A percentile compares a stretch with the other conserved stretches of the same genome.
These are phyloP conservation scores for Cocos nucifera DNA, from an alignment of 176 grass and related monocot genomes.

Conservation along the genomic window DNA sequence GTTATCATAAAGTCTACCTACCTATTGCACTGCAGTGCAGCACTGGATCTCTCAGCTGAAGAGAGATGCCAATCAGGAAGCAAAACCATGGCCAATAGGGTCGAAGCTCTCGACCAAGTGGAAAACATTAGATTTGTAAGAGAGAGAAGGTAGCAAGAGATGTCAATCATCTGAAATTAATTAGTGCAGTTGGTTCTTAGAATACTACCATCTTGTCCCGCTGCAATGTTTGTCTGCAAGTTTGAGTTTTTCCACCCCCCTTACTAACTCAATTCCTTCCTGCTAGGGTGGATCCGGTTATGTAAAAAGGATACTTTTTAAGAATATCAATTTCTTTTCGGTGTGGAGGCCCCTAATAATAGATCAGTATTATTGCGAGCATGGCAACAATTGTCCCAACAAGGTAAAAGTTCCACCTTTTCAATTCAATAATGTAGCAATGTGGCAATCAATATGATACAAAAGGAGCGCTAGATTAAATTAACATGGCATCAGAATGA, in stretches of 20 bases:
- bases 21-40: too few species aligned
- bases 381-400: not conserved
- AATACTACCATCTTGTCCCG: not conserved
- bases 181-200: not conserved
- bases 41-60: too few species aligned
- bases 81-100: too few species aligned
- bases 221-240: not conserved
- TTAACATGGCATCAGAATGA: too few species aligned
- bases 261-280: not conserved
- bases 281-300: conserved; percentile 11
- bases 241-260: not conserved
- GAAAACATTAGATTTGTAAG: too few species aligned
- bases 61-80: too few species aligned
- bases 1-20: not conserved
- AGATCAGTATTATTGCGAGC: conserved; percentile 13
- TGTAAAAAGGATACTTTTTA: conserved; percentile 3
- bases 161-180: too few species aligned
- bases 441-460: too few species aligned
- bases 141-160: too few species aligned
- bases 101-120: too few species aligned
- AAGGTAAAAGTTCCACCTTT: not conserved
- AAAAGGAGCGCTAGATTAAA: too few species aligned
- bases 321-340: not conserved
- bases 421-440: too few species aligned
- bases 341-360: conserved; percentile 10